Evolutionary conservation across 441 rosid genomes (phyloP), one percentile per base, ranked within the genome.

Genomic region (Sinapis alba): DNA sequence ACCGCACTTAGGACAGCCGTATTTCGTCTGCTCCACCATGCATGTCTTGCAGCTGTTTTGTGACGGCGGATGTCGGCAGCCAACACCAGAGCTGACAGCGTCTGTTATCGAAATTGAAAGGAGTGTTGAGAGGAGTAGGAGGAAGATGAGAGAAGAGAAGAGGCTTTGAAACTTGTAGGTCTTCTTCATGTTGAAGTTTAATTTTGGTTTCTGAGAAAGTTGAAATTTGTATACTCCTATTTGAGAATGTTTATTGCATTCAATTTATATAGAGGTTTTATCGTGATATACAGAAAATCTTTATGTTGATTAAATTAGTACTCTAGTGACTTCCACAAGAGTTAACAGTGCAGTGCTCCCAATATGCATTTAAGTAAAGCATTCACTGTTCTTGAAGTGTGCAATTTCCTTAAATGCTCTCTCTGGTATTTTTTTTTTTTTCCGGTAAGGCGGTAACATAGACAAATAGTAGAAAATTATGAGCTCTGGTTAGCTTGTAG

Each of bases 1-100:
- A 43, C 78, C 80, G 21, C 98, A 93, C 2, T 84, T 68, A 0
- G 96, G 94, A 71, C 98, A 90, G 0, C 62, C 63, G 62, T 81
- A 73, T 74, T 81, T 85, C 88, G 91, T 81, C 80, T 81, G 91
- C 58, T 86, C 82, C 15, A 62, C 9, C 79, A 50, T 50, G 56
- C 56, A 50, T 50, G 56, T 50, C 56, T 50, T 50, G 56, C 56
- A 50, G 56, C 56, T 87, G 2, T 74, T 43, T 75, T 10, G 21
- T 79, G 82, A 2, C 43, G 74, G 4, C 43, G 65, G 16, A 76
- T 83, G 65, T 28, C 11, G 26, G 76, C 80, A 47, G 41, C 47
- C 1, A 70, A 71, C 23, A 62, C 32, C 79, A 34, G 65, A 51
- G n/a, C 28, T 74, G 36, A 70, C 23, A 28, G 20, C 74, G 47